A percentile compares a stretch with the other conserved stretches of the same genome.
Conservation (phyloP, 352 stramenopile species). For the Globisporangium acanthophoron region DNA sequence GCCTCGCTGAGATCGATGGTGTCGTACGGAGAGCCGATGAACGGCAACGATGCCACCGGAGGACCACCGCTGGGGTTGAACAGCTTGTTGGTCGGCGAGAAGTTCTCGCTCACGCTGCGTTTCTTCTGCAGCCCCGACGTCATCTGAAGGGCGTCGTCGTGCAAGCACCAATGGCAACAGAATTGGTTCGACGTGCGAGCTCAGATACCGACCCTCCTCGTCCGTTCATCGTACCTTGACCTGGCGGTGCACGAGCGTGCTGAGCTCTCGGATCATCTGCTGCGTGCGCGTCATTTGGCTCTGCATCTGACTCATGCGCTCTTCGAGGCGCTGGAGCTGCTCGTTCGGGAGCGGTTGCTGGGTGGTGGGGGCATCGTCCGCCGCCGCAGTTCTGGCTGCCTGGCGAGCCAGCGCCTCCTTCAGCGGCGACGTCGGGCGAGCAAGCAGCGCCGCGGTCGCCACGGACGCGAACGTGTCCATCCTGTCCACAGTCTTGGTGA, state of each 20-base stretch:
- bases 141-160: constrained; percentile 11
- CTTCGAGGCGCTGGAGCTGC: constrained; percentile 29
- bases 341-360: neutral
- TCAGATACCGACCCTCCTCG: neutral
- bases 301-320: constrained; percentile 37
- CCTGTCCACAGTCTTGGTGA: neutral
- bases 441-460: constrained; percentile 7
- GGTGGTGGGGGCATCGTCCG: no score
- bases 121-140: constrained; percentile 21
- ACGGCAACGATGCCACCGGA: constrained; percentile 3
- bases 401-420: neutral
- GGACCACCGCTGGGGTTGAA: constrained; percentile 4
- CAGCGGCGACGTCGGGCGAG: neutral
- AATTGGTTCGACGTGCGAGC: neutral
- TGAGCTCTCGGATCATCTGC: constrained; percentile 46
- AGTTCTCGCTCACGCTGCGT: constrained; percentile 31
- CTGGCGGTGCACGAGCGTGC: constrained; percentile 37
- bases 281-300: constrained; percentile 34
- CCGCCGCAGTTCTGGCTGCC: neutral
- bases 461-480: constrained; percentile 15
- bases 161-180: neutral
- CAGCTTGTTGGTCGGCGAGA: constrained; percentile 18
- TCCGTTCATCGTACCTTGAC: constrained; percentile 21
- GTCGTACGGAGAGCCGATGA: neutral
- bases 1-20: constrained; percentile 2